Evolutionary conservation across 108 stramenopile species (phyloP).

Genomic region (Fragilaria crotonensis): DNA sequence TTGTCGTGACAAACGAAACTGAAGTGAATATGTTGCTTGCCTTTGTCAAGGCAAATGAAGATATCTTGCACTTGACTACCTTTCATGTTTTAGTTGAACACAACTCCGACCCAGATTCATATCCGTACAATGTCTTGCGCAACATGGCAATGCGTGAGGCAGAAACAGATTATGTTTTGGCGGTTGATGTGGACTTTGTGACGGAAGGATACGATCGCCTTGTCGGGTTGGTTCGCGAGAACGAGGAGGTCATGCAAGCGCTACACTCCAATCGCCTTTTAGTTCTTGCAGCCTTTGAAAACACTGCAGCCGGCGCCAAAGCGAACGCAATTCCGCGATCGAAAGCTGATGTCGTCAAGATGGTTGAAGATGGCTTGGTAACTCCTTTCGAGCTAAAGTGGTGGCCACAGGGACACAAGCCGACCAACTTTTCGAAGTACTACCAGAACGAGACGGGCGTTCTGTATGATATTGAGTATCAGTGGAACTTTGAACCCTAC

Average conservation of each 20-base stretch:
- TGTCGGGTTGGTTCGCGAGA: neutral
- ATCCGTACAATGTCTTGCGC: slow-evolving; percentile 24
- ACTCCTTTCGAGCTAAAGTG: slow-evolving; percentile 10
- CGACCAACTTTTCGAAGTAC: slow-evolving; percentile 13
- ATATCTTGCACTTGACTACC: neutral
- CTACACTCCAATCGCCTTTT: neutral
- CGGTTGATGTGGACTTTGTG: slow-evolving; percentile 30
- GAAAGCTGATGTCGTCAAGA: slow-evolving; percentile 5
- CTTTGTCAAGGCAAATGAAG: neutral
- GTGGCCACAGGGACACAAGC: slow-evolving; percentile 8
- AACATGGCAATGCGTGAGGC: slow-evolving; percentile 19
- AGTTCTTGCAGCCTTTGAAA: slow-evolving; percentile 8
- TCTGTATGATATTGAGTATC: slow-evolving; percentile 10
- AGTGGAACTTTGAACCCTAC: slow-evolving; percentile 21
- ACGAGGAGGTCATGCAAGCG: neutral
- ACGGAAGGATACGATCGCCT: neutral
- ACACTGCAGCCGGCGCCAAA: neutral
- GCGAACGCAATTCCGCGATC: neutral
- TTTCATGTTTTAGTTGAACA: neutral
- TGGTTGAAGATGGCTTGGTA: slow-evolving; percentile 5
- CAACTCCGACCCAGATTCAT: neutral
- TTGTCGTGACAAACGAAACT: neutral
- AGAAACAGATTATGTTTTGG: slow-evolving; percentile 18
- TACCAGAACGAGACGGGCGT: neutral
- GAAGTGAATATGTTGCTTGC: neutral